A percentile compares a stretch with the other conserved stretches of the same genome.
Evolutionary conservation across 306 rosid genomes (phyloP).

Genomic region (Medicago truncatula): MtrunA17r5.0-ANR NC_053048.1:7262501-7263000

Average conservation of each 20-base stretch:
- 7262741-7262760: background rate
- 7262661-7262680: background rate
- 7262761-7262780: constrained; percentile 17
- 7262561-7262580: background rate
- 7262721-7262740: background rate
- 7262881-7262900: background rate
- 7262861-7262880: constrained; percentile 22
- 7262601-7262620: constrained; percentile 5
- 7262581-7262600: constrained; percentile 1
- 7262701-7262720: background rate
- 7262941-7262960: constrained; percentile 84
- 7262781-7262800: background rate
- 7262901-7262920: constrained; percentile 29
- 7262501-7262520: constrained; percentile 90
- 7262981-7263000: constrained; percentile 81
- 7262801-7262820: background rate
- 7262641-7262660: constrained; percentile 2
- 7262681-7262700: constrained; percentile 10
- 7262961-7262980: constrained; percentile 87
- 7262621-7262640: background rate
- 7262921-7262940: constrained; percentile 83
- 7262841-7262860: background rate
- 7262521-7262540: constrained; percentile 90
- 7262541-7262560: constrained; percentile 91
- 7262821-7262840: background rate